Evolutionary conservation across 768 basidiomycete species (phyloP), one percentile per base, ranked within the genome.

Genomic region (Termitomyces sp.): DNA sequence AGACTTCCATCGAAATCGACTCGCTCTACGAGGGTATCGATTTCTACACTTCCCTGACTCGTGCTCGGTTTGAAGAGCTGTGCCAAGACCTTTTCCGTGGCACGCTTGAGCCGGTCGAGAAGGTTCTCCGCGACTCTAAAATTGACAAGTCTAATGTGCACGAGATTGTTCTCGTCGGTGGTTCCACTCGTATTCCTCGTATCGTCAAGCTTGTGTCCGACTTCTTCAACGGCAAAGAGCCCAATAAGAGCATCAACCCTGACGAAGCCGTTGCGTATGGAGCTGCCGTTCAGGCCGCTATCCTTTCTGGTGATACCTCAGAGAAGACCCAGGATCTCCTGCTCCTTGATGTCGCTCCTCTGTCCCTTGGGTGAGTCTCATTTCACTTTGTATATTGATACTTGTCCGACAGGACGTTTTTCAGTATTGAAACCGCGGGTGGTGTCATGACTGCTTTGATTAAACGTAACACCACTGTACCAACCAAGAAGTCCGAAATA

Each of bases 371-470:
- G 70, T 71, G 54, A 56, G 67, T 64, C 12, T 7, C 64, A 67
- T 70, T 0, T 11, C 37, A 0, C 58, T 62, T 44, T 22, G 69
- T 46, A 61, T 70, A n/a, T 37, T 12, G 19, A 9, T 32, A 1
- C 8, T 58, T 28, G 2, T 40, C 35, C 26, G 2, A 50, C 17
- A 19, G 28, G 24, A 43, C 38, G 34, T n/a, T 15, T 17, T 35
- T 44, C 38, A 72, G 94, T 85, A 97, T 98, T 66, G 96, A 98
- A 79, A 98, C 96, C 38, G 93, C 94, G 60, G 96, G 95, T 72
- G 96, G 96, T 84, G 95, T 98, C 69, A 95, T 98, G 92, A 98
- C 96, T 28, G 84, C 93, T 45, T 87, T 98, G 70, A 98, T 98
- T 82, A 95, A 94, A 77, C 88, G 95, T 53, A 98, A 98, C 81